These are phyloP conservation scores for Magnolia changhungtana DNA, from an alignment of 164 flowering plant species.

Conservation along the genomic window DNA sequence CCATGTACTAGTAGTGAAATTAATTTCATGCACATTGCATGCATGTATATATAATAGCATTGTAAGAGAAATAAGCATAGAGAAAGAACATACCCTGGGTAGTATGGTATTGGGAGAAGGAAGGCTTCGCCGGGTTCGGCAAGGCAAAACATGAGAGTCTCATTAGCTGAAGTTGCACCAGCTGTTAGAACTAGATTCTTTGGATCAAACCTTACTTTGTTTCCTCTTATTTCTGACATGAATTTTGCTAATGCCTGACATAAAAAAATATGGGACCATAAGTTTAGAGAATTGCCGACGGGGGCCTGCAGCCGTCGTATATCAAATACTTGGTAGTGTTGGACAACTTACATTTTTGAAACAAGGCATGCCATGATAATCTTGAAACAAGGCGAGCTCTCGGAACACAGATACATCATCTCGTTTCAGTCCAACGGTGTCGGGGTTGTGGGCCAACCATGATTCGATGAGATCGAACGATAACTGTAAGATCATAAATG, in stretches of 20 bases:
- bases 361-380: slow-evolving; percentile 46
- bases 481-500: slow-evolving; percentile 13
- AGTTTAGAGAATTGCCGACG: background rate
- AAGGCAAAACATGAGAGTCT: slow-evolving; percentile 44
- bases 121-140: slow-evolving; percentile 49
- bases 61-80: background rate
- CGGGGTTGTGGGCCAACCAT: slow-evolving; percentile 37
- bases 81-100: slow-evolving; percentile 36
- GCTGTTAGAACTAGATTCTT: slow-evolving; percentile 46
- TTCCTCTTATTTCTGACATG: slow-evolving; percentile 43
- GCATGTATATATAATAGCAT: background rate
- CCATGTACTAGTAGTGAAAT: background rate
- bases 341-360: slow-evolving; percentile 37
- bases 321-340: background rate
- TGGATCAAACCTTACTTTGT: slow-evolving; percentile 37
- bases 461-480: slow-evolving; percentile 50
- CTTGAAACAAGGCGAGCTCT: slow-evolving; percentile 53
- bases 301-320: background rate
- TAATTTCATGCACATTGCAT: background rate
- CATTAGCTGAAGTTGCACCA: slow-evolving; percentile 51
- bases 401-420: slow-evolving; percentile 33
- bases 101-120: slow-evolving; percentile 46
- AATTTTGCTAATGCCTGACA: slow-evolving; percentile 34
- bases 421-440: slow-evolving; percentile 22
- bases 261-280: background rate